phyloP scores from a whole-genome alignment of 2,329 filamentous ascomycete genomes.

The Dactylella cylindrospora region DNA sequence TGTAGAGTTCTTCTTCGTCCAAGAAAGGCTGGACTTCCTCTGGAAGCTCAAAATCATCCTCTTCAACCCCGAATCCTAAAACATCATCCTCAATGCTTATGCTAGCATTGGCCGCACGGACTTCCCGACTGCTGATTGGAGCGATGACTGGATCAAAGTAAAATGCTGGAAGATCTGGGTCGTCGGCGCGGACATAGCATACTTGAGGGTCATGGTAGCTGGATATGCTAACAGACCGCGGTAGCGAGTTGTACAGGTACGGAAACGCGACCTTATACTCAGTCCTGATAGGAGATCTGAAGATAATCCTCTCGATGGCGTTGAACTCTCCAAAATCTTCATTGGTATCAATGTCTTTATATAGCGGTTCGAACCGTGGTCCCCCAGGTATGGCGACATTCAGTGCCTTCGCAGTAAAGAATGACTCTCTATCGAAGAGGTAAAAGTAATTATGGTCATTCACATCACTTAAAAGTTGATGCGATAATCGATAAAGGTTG shows the following conservation, averaged over 20 bases:
- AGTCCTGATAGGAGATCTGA: constrained; percentile 88
- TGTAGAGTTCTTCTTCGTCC: constrained; percentile 83
- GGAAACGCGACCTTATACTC: constrained; percentile 95
- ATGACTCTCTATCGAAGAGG: constrained; percentile 92
- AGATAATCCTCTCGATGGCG: constrained; percentile 98
- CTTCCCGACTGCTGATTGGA: constrained; percentile 90
- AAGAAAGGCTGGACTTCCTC: constrained; percentile 82
- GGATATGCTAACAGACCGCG: constrained; percentile 85
- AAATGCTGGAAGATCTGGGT: constrained; percentile 87
- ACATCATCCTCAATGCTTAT: constrained; percentile 90
- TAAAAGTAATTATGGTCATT: constrained; percentile 98
- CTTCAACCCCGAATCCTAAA: constrained; percentile 79
- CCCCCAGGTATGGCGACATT: constrained; percentile 98
- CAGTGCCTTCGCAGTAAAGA: constrained; percentile 91
- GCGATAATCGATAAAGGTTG: constrained; percentile 85
- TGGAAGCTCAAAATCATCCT: constrained; percentile 82
- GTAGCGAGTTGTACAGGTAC: constrained; percentile 93
- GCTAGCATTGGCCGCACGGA: constrained; percentile 90
- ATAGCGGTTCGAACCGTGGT: constrained; percentile 91
- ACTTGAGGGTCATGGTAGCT: constrained; percentile 94
- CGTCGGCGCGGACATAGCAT: constrained; percentile 84
- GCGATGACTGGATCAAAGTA: constrained; percentile 98
- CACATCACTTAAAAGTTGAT: constrained; percentile 84
- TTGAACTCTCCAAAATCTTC: constrained; percentile 99
- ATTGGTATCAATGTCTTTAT: constrained; percentile 98